Evolutionary conservation across 192 early-diverging fungal species (phyloP).

Genomic region (Irineochytrium annulatum): DNA sequence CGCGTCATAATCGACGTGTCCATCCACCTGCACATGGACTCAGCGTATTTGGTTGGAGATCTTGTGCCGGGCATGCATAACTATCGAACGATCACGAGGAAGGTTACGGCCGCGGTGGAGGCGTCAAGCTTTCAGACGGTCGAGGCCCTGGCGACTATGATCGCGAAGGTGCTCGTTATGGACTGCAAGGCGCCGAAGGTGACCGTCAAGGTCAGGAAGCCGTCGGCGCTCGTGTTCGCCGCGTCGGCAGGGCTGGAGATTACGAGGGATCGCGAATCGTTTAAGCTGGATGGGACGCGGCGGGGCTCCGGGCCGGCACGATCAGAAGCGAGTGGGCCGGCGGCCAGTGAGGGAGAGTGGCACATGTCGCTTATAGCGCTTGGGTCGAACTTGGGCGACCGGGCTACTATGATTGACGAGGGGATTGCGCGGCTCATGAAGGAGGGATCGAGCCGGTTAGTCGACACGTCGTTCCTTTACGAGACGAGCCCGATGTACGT

Average conservation of each 20-base stretch:
- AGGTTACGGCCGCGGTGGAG: conserved; percentile 78
- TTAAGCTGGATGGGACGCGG: background rate
- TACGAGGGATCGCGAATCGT: conserved; percentile 57
- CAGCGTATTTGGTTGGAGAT: conserved; percentile 45
- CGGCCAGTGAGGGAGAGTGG: conserved; percentile 1
- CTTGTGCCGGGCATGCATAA: conserved; percentile 73
- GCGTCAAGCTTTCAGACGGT: conserved; percentile 86
- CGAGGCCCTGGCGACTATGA: conserved; percentile 84
- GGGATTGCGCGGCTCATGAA: conserved; percentile 59
- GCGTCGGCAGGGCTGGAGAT: conserved; percentile 86
- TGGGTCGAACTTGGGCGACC: conserved; percentile 89
- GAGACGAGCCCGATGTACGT: conserved; percentile 97
- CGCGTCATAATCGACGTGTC: conserved; percentile 68
- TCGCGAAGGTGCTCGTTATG: conserved; percentile 72
- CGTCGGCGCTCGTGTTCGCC: conserved; percentile 90
- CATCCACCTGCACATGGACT: conserved; percentile 62
- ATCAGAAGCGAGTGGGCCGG: conserved; percentile 17
- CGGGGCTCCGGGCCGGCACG: conserved; percentile 16
- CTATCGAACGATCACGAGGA: conserved; percentile 83
- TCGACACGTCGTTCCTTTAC: conserved; percentile 95
- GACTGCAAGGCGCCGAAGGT: conserved; percentile 85
- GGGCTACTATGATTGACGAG: conserved; percentile 67
- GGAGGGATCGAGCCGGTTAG: conserved; percentile 42
- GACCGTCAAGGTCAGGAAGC: conserved; percentile 88
- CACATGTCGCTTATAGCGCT: conserved; percentile 78